Percentiles rank a stretch among this genome's conserved stretches.
Evolutionary conservation across 306 rosid genomes (phyloP).

Genomic region (Carpinus viminea): DNA sequence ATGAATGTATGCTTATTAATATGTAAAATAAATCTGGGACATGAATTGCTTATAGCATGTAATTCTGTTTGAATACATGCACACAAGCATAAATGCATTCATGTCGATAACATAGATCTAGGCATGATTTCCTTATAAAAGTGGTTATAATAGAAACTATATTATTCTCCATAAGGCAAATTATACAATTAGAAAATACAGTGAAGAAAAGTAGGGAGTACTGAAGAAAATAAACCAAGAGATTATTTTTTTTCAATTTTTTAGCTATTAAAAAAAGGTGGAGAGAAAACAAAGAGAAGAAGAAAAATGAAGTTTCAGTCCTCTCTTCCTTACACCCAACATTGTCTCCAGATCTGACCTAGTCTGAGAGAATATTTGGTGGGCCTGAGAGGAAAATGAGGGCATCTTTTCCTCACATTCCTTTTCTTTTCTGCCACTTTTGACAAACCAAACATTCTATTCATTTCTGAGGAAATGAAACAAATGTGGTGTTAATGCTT

Average conservation of each 20-base stretch:
- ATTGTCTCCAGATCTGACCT: neutral
- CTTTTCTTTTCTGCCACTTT: neutral
- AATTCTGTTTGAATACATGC: neutral
- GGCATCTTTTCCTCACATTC: neutral
- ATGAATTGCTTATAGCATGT: neutral
- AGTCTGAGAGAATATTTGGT: neutral
- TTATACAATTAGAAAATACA: neutral
- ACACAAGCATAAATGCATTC: neutral
- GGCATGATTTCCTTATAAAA: neutral
- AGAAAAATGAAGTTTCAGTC: neutral
- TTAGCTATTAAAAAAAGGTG: neutral
- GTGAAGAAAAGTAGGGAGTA: neutral
- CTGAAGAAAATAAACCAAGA: neutral
- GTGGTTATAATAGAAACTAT: neutral
- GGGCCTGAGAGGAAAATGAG: neutral
- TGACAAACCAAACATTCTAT: neutral
- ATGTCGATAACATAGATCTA: neutral
- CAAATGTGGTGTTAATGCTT: neutral
- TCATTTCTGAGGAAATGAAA: neutral
- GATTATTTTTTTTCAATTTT: neutral
- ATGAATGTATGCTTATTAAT: neutral
- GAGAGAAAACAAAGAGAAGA: neutral
- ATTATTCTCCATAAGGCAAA: neutral
- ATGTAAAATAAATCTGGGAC: neutral
- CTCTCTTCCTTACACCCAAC: neutral